Percentiles rank a stretch among this genome's conserved stretches.
phyloP scores from a whole-genome alignment of 768 basidiomycete genomes.

The Mycena crocata region DNA sequence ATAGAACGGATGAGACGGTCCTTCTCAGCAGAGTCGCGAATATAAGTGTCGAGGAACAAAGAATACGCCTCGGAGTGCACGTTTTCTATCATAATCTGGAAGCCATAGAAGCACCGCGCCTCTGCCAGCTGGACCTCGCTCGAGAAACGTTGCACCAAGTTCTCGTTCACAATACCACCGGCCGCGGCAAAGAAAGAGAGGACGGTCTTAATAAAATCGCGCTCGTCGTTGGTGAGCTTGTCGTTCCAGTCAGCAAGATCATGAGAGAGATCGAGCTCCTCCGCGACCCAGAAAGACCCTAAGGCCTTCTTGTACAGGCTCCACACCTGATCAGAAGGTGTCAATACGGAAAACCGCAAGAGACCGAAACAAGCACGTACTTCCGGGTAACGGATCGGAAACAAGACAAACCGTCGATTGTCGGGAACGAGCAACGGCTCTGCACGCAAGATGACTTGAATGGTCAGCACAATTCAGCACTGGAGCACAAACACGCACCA shows the following conservation, averaged over 20 bases:
- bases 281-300: background rate
- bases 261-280: slow-evolving; percentile 1
- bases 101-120: slow-evolving; percentile 95
- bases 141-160: slow-evolving; percentile 57
- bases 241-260: background rate
- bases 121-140: slow-evolving; percentile 92
- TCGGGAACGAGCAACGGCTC: too few species aligned
- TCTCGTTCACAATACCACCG: background rate
- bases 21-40: slow-evolving; percentile 80
- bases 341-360: too few species aligned
- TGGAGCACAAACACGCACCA: too few species aligned
- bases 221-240: background rate
- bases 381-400: too few species aligned
- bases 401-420: too few species aligned
- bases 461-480: too few species aligned
- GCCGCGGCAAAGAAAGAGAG: slow-evolving; percentile 54
- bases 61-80: slow-evolving; percentile 97
- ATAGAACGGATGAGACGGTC: slow-evolving; percentile 50
- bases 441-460: too few species aligned
- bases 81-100: slow-evolving; percentile 99
- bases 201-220: slow-evolving; percentile 43
- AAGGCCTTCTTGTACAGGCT: background rate
- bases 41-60: slow-evolving; percentile 92
- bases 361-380: too few species aligned
- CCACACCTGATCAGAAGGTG: slow-evolving; percentile 4